Percentiles rank a stretch among this genome's conserved stretches.
These are phyloP conservation scores for Gloeostereum incarnatum DNA, from an alignment of 768 basidiomycete species.

Conservation along the genomic window DNA sequence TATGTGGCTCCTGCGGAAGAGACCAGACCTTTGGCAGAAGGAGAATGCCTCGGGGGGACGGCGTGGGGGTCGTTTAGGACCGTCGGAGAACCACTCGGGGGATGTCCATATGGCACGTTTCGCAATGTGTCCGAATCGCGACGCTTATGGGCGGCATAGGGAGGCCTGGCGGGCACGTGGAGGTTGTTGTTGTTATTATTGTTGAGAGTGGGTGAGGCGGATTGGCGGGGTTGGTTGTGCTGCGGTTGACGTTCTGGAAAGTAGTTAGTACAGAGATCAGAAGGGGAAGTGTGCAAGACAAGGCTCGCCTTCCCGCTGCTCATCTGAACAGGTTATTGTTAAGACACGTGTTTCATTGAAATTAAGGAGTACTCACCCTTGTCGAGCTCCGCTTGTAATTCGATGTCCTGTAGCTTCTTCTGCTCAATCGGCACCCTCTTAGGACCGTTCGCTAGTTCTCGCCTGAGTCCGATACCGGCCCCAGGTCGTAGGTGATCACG, in stretches of 20 bases:
- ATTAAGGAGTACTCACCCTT: no score
- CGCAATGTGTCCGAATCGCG: conserved; percentile 74
- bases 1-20: conserved; percentile 12
- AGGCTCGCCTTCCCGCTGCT: no score
- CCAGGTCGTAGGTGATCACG: conserved; percentile 25
- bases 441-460: conserved; percentile 9
- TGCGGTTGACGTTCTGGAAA: conserved; percentile 12
- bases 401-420: no score
- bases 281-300: no score
- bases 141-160: conserved; percentile 42
- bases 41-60: conserved; percentile 8
- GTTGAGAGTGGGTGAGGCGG: conserved; percentile 27
- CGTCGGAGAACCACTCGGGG: conserved; percentile 42
- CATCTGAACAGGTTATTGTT: no score
- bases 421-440: conserved; percentile 28
- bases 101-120: conserved; percentile 24
- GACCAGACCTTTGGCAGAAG: conserved; percentile 3
- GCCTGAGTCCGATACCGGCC: conserved; percentile 30
- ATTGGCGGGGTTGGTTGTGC: conserved; percentile 22
- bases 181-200: conserved; percentile 25
- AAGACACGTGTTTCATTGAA: no score
- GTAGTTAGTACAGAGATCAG: no score
- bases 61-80: conserved; percentile 27
- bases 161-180: conserved; percentile 40
- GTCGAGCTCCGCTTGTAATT: no score